Base-by-base conservation (phyloP, 768 basidiomycete species). In the Lactarius quietus region DNA sequence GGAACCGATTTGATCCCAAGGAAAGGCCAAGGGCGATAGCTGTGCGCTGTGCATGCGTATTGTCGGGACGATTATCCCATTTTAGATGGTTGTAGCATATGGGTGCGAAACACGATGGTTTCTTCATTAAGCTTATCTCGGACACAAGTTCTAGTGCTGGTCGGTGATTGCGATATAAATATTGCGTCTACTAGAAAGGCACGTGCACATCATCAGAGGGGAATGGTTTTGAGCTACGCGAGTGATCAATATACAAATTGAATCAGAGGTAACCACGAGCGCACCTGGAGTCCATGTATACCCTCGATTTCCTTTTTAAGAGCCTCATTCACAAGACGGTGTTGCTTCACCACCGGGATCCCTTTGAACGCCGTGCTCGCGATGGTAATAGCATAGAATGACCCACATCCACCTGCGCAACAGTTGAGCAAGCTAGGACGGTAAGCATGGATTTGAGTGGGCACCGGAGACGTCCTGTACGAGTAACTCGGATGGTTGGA, bases 381-480 rank as follows among this genome's bases (percentile, higher is more conserved):
- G 67, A 99, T 91, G 15, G 84, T 83, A 67, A 99, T 95, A 51
- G 95, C 92, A 71, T 96, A 99, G 77, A 98, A 99, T 5, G 88
- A 83, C n/a, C 97, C 97, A 73, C 97, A 98, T 28, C 97, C 97
- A 61, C 95, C 96, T 97, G 60, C 20, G 10, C 3, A 53, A n/a
- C 6, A 7, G 33, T 14, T 20, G 18, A 35, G 9, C 20, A 43
- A 28, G 14, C 55, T 17, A 28, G 33, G 52, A 59, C 41, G 33
- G 29, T 29, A 38, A 62, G 3, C 6, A 63, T 18, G 33, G 38
- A 54, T 55, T n/a, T 55, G 45, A n/a, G 28, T 23, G 33, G 73
- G 67, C 28, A 95, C 96, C 96, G 31, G 95, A 98, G n/a, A 95
- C 85, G 75, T 99, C 96, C 78, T 95, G 88, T 2, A 98, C 95